These are phyloP conservation scores for Bacidia rubella DNA, from an alignment of 495 filamentous ascomycete species.

Conservation along the genomic window DNA sequence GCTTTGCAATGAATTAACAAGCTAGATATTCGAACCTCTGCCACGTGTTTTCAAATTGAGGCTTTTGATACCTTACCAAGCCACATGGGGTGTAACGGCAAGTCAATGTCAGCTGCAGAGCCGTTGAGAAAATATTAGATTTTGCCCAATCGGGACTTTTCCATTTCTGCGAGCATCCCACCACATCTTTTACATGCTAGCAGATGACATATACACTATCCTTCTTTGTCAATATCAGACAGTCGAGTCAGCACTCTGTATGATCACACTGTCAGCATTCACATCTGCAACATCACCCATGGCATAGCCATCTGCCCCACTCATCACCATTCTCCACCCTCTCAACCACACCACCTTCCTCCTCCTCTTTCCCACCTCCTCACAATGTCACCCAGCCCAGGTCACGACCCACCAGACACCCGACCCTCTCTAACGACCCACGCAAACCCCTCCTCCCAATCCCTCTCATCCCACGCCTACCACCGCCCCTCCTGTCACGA, in stretches of 20 bases:
- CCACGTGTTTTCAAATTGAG: too few relatives aligned
- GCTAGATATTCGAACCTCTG: background rate
- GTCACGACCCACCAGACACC: background rate
- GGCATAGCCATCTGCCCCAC: background rate
- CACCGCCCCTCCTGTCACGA: conserved; percentile 9
- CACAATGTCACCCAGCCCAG: background rate
- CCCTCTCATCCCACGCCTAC: conserved; percentile 3
- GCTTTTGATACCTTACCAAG: too few relatives aligned
- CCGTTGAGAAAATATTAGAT: background rate
- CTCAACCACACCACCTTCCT: background rate
- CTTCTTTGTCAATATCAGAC: too few relatives aligned
- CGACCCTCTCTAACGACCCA: background rate
- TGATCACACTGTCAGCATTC: too few relatives aligned
- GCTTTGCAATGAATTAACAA: background rate
- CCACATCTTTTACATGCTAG: background rate
- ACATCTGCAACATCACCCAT: background rate
- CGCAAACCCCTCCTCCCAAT: conserved; percentile 2
- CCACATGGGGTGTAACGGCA: too few relatives aligned
- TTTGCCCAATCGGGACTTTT: background rate
- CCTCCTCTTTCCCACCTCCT: background rate
- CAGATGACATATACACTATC: too few relatives aligned
- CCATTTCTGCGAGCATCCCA: background rate
- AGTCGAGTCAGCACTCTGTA: too few relatives aligned
- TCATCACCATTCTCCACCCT: background rate
- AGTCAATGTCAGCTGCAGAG: background rate